A percentile compares a stretch with the other conserved stretches of the same genome.
Conservation (phyloP, 2,329 filamentous ascomycete species). For the Aspergillus brasiliensis region DNA sequence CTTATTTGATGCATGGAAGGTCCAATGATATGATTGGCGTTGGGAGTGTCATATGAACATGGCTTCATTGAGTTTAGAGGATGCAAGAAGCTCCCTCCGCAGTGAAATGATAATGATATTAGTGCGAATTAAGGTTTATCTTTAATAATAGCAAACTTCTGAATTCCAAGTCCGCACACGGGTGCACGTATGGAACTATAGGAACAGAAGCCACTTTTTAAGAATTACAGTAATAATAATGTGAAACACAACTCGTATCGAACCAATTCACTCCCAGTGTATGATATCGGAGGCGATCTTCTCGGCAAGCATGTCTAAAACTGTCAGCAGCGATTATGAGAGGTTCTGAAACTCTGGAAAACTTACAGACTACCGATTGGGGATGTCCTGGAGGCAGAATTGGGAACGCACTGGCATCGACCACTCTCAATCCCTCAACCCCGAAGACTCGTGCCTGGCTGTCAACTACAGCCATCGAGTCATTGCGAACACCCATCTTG, state of each 20-base stretch:
- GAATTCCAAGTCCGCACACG: neutral
- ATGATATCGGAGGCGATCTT: constrained; percentile 43
- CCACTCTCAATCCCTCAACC: constrained; percentile 35
- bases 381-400: constrained; percentile 46
- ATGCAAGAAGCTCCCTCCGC: neutral
- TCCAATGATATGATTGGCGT: neutral
- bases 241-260: neutral
- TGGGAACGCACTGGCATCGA: constrained; percentile 43
- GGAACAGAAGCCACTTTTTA: neutral
- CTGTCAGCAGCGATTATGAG: neutral
- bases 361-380: constrained; percentile 44
- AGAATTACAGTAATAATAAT: neutral
- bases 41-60: neutral
- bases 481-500: constrained; percentile 33
- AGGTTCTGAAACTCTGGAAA: neutral
- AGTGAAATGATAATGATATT: neutral
- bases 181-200: neutral
- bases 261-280: neutral
- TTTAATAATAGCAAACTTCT: neutral
- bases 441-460: constrained; percentile 34
- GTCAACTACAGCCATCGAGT: constrained; percentile 38
- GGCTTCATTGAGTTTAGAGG: neutral
- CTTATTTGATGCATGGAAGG: neutral
- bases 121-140: neutral
- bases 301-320: constrained; percentile 45